A percentile compares a stretch with the other conserved stretches of the same genome.
Conservation (phyloP, 2,329 filamentous ascomycete species). For the Aureobasidium sp. region DNA sequence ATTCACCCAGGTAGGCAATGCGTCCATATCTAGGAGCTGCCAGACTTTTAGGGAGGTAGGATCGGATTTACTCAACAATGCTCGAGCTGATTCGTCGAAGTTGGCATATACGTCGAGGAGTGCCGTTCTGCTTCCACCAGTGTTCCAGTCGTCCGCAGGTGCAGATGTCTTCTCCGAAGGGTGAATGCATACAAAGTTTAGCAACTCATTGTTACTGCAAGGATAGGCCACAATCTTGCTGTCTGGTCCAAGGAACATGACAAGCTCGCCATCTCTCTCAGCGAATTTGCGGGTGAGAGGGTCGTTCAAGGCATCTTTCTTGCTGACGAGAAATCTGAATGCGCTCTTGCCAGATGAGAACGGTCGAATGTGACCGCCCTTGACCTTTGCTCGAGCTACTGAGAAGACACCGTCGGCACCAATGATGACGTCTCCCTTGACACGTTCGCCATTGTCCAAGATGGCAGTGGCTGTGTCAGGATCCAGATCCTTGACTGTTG, state of each 20-base stretch:
- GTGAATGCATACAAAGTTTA: slow-evolving; percentile 38
- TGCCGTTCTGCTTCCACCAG: slow-evolving; percentile 25
- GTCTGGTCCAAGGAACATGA: slow-evolving; percentile 35
- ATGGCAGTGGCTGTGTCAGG: slow-evolving; percentile 34
- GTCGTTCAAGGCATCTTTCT: slow-evolving; percentile 35
- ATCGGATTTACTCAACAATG: slow-evolving; percentile 30
- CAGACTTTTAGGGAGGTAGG: slow-evolving; percentile 45
- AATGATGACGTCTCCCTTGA: slow-evolving; percentile 45
- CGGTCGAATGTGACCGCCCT: slow-evolving; percentile 29
- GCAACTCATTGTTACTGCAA: slow-evolving; percentile 33
- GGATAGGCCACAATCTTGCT: slow-evolving; percentile 34
- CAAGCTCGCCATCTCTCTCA: slow-evolving; percentile 31
- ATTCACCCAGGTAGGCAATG: slow-evolving; percentile 49
- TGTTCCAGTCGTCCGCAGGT: slow-evolving; percentile 26
- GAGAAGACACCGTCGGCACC: slow-evolving; percentile 49
- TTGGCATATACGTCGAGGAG: slow-evolving; percentile 32
- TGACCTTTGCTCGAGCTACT: slow-evolving; percentile 24
- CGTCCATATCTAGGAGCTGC: slow-evolving; percentile 56
- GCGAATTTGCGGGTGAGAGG: slow-evolving; percentile 35
- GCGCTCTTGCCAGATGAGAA: slow-evolving; percentile 47
- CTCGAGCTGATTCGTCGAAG: slow-evolving; percentile 28
- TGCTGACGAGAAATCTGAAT: slow-evolving; percentile 47
- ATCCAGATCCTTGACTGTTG: slow-evolving; percentile 40
- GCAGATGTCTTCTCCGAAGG: slow-evolving; percentile 24
- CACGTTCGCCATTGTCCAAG: slow-evolving; percentile 38